Percentiles rank a stretch among this genome's conserved stretches.
Evolutionary conservation across 495 filamentous ascomycete genomes (phyloP).

Genomic region (Neurospora cerealis): DNA sequence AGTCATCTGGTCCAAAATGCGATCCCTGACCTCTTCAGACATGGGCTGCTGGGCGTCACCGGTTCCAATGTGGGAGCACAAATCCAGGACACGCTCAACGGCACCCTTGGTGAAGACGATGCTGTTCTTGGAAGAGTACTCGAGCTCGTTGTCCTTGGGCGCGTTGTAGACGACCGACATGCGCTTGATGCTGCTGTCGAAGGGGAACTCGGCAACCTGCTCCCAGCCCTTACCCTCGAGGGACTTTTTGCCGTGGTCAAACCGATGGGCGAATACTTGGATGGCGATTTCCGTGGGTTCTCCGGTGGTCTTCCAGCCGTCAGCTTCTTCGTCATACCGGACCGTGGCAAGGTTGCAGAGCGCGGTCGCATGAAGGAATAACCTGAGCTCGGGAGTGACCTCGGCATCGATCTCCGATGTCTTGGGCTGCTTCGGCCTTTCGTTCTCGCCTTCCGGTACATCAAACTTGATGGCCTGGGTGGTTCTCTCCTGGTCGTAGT

Average conservation of each 20-base stretch:
- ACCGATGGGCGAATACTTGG: conserved; percentile 67
- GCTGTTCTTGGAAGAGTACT: conserved; percentile 23
- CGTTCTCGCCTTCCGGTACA: conserved; percentile 35
- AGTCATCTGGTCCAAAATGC: conserved; percentile 55
- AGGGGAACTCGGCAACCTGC: conserved; percentile 66
- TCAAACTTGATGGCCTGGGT: conserved; percentile 45
- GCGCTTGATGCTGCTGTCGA: conserved; percentile 72
- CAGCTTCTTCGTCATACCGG: conserved; percentile 41
- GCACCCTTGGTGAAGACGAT: conserved; percentile 72
- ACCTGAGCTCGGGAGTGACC: conserved; percentile 42
- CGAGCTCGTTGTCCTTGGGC: conserved; percentile 17
- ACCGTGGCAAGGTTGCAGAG: conserved; percentile 73
- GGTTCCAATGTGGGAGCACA: conserved; percentile 52
- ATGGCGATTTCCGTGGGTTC: conserved; percentile 81
- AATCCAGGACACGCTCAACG: conserved; percentile 66
- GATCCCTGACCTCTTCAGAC: conserved; percentile 48
- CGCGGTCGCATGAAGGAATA: conserved; percentile 59
- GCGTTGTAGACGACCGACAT: conserved; percentile 68
- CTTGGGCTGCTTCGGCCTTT: conserved; percentile 9
- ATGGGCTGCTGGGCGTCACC: conserved; percentile 41
- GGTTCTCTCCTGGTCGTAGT: conserved; percentile 43
- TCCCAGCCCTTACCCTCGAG: conserved; percentile 47
- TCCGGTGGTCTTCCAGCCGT: conserved; percentile 62
- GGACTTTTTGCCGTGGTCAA: conserved; percentile 48
- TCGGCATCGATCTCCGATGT: conserved; percentile 16